Evolutionary conservation across 2,329 filamentous ascomycete species (phyloP), one percentile per base, ranked within the genome.

Genomic region (Lachnellula suecica): DNA sequence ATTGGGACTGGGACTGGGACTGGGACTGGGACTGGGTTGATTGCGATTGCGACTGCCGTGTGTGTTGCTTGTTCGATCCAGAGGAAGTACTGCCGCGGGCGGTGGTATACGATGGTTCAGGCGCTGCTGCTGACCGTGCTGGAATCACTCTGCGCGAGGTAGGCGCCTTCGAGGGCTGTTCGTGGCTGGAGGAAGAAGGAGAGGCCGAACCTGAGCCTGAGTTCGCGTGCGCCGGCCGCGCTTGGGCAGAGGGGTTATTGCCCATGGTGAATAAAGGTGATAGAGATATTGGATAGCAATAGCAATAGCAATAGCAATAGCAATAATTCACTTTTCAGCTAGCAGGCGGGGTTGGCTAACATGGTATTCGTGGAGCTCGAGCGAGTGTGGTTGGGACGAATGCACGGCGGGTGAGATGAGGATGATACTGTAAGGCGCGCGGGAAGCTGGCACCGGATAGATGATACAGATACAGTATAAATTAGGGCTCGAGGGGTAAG

Each of bases 71-170:
- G n/a, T n/a, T n/a, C n/a, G n/a, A n/a, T n/a, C n/a, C n/a, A n/a
- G n/a, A n/a, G n/a, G 41, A 59, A 19, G 63, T 66, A 9, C 63
- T 65, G 54, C 66, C 66, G 57, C 64, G 64, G 49, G 82, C 82
- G 68, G 83, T 81, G 59, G 82, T 77, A 57, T 82, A 76, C 46
- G 83, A 84, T 48, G 79, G 76, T 70, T 85, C 83, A 53, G 83
- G 83, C 44, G 82, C 81, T 50, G 79, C 82, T 61, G 77, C 78
- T 53, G 77, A 79, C 74, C 65, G 76, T 57, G 75, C 72, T 59
- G 82, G 79, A 58, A 79, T 75, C 54, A 79, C 74, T 63, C 63
- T 65, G 47, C 59, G 64, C 41, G 61, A 59, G 46, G 61, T 63
- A 20, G 58, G 51, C 35, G 57, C 37, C 55, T 57, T 52, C 41